These are phyloP conservation scores for Boletales sp. DNA, from an alignment of 768 basidiomycete species.

Conservation along the genomic window DNA sequence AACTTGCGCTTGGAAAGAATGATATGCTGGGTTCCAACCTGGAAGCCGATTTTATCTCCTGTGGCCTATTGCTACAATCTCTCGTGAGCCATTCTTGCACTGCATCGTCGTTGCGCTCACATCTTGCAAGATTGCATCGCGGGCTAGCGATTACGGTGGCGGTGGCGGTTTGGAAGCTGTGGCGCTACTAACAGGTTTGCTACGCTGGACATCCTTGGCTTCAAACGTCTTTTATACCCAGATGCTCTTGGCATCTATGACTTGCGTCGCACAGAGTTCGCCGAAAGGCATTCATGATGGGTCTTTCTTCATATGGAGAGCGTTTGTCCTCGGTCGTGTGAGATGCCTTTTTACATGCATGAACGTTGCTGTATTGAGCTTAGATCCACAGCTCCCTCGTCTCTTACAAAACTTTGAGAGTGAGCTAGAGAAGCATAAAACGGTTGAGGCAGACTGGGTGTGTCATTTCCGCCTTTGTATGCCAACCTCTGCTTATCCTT, in stretches of 20 bases:
- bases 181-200: conserved; percentile 50
- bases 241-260: conserved; percentile 58
- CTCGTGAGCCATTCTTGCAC: conserved; percentile 41
- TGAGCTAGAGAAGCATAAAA: conserved; percentile 44
- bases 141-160: conserved; percentile 59
- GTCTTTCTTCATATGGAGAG: conserved; percentile 54
- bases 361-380: conserved; percentile 1
- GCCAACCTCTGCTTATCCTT: conserved; percentile 8
- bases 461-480: conserved; percentile 13
- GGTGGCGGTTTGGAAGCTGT: conserved; percentile 53
- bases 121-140: conserved; percentile 47
- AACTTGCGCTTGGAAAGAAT: conserved; percentile 53
- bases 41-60: conserved; percentile 62
- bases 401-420: conserved; percentile 56
- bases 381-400: conserved; percentile 50
- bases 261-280: conserved; percentile 54
- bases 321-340: conserved; percentile 72
- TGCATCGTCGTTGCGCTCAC: neutral
- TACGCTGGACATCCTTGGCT: conserved; percentile 63
- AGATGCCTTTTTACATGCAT: conserved; percentile 20
- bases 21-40: conserved; percentile 56
- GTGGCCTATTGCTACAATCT: conserved; percentile 57
- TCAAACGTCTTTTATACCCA: conserved; percentile 66
- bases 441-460: conserved; percentile 58
- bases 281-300: conserved; percentile 29